Evolutionary conservation across 2,329 filamentous ascomycete genomes (phyloP), one percentile per base, ranked within the genome.

Genomic region (Ceratocystis eucalypticola): DNA sequence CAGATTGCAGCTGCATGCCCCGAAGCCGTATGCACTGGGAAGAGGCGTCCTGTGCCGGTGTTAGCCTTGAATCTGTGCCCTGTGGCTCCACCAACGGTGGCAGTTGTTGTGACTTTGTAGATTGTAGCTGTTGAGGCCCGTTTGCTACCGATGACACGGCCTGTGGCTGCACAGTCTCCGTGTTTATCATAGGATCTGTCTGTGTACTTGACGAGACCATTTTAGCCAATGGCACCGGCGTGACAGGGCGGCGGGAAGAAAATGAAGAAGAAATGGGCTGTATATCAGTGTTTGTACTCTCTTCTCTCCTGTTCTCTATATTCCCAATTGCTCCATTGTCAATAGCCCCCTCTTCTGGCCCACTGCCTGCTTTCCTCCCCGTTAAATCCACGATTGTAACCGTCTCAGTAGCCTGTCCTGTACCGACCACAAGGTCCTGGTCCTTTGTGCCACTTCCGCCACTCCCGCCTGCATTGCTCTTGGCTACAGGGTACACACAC

Each of bases 401-500:
- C 53, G 53, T 57, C 22, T 57, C 53, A 30, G 53, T 22, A 17
- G 53, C 53, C 53, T 28, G 28, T 33, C 3, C 53, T 44, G 10
- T 45, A 7, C 45, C 59, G 12, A n/a, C 10, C 48, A 28, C 17
- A 25, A 30, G 44, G 10, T 57, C 62, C 12, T 59, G 64, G 20
- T 65, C 53, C 20, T 17, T 41, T 41, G 48, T 22, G 15, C 64
- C 41, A 8, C 28, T 33, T 3, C 57, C 45, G 10, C 50, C 28
- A n/a, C 64, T 30, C 48, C 37, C 15, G 30, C n/a, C 46, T 17
- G 2, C 37, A 55, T 62, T 15, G 61, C 57, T 20, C 59, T 64
- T 68, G 12, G 33, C 64, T 4, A 59, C 37, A 5, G 66, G 66
- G 37, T 68, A 68, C 20, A 68, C 59, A 55, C 66, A 68, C 33